phyloP scores from a whole-genome alignment of 345 rosid species.

The Litchi chinensis region DNA sequence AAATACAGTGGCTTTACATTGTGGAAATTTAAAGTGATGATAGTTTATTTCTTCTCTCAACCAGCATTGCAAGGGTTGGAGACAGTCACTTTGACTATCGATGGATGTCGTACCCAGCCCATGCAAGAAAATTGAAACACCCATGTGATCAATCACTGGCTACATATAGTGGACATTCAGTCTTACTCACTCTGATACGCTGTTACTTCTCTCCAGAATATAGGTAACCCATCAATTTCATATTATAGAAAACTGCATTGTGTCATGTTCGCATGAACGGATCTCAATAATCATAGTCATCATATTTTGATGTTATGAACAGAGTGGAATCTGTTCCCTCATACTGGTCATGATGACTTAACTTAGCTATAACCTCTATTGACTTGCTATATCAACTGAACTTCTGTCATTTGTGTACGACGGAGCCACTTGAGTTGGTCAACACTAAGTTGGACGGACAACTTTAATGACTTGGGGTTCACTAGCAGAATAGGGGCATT shows the following conservation, averaged over 20 bases:
- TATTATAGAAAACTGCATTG: not conserved
- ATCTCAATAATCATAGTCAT: not conserved
- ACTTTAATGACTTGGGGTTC: not conserved
- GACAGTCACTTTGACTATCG: slow-evolving; percentile 57
- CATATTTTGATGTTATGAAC: not conserved
- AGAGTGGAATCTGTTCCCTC: not conserved
- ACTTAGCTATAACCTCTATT: not conserved
- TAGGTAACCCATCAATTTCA: slow-evolving; percentile 39
- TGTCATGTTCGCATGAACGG: not conserved
- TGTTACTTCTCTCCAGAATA: slow-evolving; percentile 72
- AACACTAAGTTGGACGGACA: not conserved
- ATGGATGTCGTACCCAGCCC: slow-evolving; percentile 59
- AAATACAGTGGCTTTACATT: not conserved
- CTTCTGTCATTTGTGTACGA: not conserved
- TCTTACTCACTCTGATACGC: slow-evolving; percentile 60
- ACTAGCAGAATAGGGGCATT: not conserved
- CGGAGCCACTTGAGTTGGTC: not conserved
- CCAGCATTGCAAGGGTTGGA: slow-evolving; percentile 34
- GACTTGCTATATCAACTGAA: not conserved
- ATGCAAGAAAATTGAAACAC: slow-evolving; percentile 46
- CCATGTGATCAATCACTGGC: slow-evolving; percentile 58
- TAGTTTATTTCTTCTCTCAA: slow-evolving; percentile 15
- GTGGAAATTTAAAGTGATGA: not conserved
- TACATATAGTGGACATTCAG: slow-evolving; percentile 67
- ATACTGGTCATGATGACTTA: not conserved